These are phyloP conservation scores for Debaryomyces sp. DNA, from an alignment of 1,139 yeast species.

Conservation along the genomic window DNA sequence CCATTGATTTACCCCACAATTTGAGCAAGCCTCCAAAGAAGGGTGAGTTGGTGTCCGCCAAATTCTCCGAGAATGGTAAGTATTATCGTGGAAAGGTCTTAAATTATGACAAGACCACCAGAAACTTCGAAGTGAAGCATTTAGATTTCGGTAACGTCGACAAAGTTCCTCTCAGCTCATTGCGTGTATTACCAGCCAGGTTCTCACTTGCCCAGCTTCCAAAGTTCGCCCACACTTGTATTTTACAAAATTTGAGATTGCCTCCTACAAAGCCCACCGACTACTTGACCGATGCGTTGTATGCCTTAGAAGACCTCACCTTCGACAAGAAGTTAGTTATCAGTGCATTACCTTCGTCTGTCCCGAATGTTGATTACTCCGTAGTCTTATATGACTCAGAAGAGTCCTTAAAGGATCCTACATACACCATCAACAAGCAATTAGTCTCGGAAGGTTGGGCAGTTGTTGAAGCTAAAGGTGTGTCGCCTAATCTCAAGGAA, in stretches of 20 bases:
- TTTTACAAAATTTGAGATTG: conserved; percentile 56
- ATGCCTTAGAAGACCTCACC: conserved; percentile 56
- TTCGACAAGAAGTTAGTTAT: conserved; percentile 62
- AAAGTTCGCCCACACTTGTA: conserved; percentile 60
- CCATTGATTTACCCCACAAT: conserved; percentile 51
- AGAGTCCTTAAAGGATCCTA: conserved; percentile 55
- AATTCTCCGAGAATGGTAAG: conserved; percentile 54
- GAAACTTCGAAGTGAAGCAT: conserved; percentile 56
- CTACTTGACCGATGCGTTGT: conserved; percentile 62
- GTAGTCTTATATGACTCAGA: conserved; percentile 66
- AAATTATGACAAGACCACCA: conserved; percentile 49
- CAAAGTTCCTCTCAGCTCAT: conserved; percentile 44
- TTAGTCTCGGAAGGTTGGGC: conserved; percentile 69
- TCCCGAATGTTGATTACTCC: conserved; percentile 45
- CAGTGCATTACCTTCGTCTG: conserved; percentile 48
- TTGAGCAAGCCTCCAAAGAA: conserved; percentile 50
- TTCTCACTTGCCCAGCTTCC: conserved; percentile 47
- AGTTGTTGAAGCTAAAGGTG: conserved; percentile 48
- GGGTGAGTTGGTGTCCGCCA: conserved; percentile 64
- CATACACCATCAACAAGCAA: conserved; percentile 65
- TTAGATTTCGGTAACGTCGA: conserved; percentile 69
- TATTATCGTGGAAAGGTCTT: conserved; percentile 64
- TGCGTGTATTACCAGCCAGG: conserved; percentile 59
- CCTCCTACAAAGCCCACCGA: conserved; percentile 65
- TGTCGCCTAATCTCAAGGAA: conserved; percentile 31